Conservation (phyloP, 129 eudicot genomes). For the Tagetes erecta region DNA sequence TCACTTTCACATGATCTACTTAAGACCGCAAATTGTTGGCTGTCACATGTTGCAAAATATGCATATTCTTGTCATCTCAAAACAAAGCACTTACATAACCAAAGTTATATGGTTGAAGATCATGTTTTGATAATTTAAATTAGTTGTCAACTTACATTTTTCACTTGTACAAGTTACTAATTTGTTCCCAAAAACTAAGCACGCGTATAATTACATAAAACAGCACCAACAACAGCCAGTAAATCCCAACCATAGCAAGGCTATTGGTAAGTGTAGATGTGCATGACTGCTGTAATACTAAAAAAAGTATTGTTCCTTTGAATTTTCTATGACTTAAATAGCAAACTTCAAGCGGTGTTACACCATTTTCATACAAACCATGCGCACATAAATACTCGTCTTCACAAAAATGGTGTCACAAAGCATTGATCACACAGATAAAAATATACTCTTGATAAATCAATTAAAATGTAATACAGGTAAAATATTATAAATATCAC, state of each 20-base stretch:
- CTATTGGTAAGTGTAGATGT: too few species aligned
- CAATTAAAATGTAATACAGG: not conserved
- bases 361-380: conserved; percentile 10
- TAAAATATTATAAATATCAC: not conserved
- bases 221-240: not conserved
- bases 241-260: too few species aligned
- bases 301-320: not conserved
- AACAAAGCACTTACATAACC: not conserved
- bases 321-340: conserved; percentile 1
- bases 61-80: conserved; percentile 3
- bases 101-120: not conserved
- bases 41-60: conserved; percentile 17
- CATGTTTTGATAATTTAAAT: not conserved
- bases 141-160: not conserved
- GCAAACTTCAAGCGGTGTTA: conserved; percentile 5
- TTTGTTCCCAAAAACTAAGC: not conserved
- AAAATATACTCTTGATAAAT: too few species aligned
- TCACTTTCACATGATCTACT: conserved; percentile 4
- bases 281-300: too few species aligned
- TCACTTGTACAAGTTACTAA: not conserved
- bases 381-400: not conserved
- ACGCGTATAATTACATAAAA: too few species aligned
- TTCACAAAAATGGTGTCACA: conserved; percentile 11
- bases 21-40: not conserved
- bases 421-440: not conserved